A percentile compares a stretch with the other conserved stretches of the same genome.
These are phyloP conservation scores for Bipolaris oryzae DNA, from an alignment of 2,329 filamentous ascomycete genomes.

Conservation along the genomic window DNA sequence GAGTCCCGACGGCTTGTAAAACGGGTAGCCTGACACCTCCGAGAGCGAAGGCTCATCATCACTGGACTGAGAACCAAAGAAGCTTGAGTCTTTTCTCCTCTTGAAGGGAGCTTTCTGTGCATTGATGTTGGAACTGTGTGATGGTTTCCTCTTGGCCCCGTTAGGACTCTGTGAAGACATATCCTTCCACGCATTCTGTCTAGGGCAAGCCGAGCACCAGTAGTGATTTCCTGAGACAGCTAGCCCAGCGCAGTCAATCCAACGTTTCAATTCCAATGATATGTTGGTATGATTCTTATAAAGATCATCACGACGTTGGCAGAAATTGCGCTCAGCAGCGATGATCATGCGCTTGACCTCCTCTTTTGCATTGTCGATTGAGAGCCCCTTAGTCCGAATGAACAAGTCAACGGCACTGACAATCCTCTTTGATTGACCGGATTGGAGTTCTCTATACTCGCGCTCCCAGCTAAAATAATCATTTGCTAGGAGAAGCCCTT, in stretches of 20 bases:
- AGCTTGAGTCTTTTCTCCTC: neutral
- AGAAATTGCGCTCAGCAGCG: neutral
- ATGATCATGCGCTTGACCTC: neutral
- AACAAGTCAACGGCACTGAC: slow-evolving; percentile 2
- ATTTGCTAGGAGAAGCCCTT: neutral
- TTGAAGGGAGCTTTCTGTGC: neutral
- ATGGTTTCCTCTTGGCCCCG: neutral
- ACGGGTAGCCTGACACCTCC: neutral
- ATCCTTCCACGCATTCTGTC: slow-evolving; percentile 2
- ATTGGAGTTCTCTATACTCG: neutral
- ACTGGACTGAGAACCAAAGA: neutral
- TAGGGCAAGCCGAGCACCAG: slow-evolving; percentile 4
- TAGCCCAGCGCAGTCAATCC: neutral
- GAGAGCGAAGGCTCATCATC: neutral
- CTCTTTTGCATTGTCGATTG: neutral
- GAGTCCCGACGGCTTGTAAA: neutral
- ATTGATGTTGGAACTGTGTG: neutral
- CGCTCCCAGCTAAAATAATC: slow-evolving; percentile 5
- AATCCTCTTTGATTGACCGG: neutral
- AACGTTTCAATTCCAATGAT: neutral
- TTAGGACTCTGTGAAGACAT: neutral
- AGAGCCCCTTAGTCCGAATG: neutral
- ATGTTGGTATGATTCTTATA: neutral
- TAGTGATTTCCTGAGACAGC: slow-evolving; percentile 5
- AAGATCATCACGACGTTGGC: neutral